phyloP scores from a whole-genome alignment of 2,329 filamentous ascomycete genomes.

The Claviceps monticola region DNA sequence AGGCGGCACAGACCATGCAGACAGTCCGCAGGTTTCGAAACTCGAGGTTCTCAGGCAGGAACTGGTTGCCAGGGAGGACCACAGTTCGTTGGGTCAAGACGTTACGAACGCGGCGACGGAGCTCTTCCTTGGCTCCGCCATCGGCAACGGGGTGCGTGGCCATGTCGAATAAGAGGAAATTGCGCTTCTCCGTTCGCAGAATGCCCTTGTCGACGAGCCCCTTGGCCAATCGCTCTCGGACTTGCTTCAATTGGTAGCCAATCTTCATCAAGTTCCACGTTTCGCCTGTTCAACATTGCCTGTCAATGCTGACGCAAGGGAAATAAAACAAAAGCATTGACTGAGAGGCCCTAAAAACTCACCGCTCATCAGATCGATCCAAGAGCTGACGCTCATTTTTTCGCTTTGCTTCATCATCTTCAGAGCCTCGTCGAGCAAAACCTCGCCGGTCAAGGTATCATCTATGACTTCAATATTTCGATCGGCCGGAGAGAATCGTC shows the following conservation, averaged over 20 bases:
- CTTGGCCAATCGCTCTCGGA: constrained; percentile 92
- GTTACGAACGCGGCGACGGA: constrained; percentile 80
- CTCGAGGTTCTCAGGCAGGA: constrained; percentile 86
- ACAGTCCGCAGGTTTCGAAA: constrained; percentile 88
- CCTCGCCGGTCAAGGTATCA: constrained; percentile 90
- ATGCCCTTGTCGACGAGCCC: constrained; percentile 98
- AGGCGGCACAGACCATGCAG: constrained; percentile 93
- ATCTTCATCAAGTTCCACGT: constrained; percentile 99
- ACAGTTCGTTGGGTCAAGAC: constrained; percentile 89
- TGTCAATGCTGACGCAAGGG: neutral
- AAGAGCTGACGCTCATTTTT: constrained; percentile 98
- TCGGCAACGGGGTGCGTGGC: constrained; percentile 96
- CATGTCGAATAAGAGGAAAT: constrained; percentile 99
- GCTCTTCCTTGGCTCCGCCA: constrained; percentile 93
- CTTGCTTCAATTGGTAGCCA: constrained; percentile 97
- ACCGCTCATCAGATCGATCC: constrained; percentile 99
- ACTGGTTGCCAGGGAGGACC: constrained; percentile 72
- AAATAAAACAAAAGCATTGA: neutral
- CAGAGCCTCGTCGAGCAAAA: constrained; percentile 88
- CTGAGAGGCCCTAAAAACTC: constrained; percentile 18
- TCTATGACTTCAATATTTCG: constrained; percentile 94
- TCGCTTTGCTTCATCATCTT: constrained; percentile 99
- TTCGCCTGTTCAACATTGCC: constrained; percentile 49
- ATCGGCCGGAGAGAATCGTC: constrained; percentile 86
- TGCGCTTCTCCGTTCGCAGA: constrained; percentile 94